phyloP scores from a whole-genome alignment of 257 asterid species.

The Cordia subcordata region DNA sequence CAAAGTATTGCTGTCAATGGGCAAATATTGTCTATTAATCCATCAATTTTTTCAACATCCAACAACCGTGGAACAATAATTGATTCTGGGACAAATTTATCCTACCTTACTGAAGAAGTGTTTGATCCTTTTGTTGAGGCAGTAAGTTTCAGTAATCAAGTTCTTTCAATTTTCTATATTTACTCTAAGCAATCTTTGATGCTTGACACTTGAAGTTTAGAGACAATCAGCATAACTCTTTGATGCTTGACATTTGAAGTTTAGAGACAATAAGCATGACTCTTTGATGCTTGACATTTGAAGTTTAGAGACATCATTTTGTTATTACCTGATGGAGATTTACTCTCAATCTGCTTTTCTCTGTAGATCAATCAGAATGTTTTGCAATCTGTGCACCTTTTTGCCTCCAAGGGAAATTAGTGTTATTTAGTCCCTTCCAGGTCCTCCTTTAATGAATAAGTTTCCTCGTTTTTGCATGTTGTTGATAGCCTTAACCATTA shows the following conservation, averaged over 20 bases:
- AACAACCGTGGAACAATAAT: conserved; percentile 78
- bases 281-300: too few relatives aligned
- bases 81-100: conserved; percentile 95
- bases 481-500: too few relatives aligned
- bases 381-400: conserved; percentile 54
- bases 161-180: neutral
- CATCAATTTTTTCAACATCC: conserved; percentile 76
- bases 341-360: neutral
- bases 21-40: conserved; percentile 59
- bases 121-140: conserved; percentile 76
- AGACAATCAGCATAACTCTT: neutral
- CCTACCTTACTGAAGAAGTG: conserved; percentile 87
- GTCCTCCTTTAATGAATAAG: conserved; percentile 25
- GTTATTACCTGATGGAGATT: too few relatives aligned
- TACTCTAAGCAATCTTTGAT: neutral
- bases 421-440: conserved; percentile 81
- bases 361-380: conserved; percentile 66
- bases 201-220: too few relatives aligned
- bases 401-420: conserved; percentile 60
- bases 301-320: neutral
- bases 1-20: conserved; percentile 86
- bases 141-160: conserved; percentile 37
- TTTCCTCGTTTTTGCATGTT: conserved; percentile 3
- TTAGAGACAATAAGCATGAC: neutral
- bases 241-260: neutral